Evolutionary conservation across 164 flowering plant species (phyloP).

Genomic region (Chimonanthus salicifolius): DNA sequence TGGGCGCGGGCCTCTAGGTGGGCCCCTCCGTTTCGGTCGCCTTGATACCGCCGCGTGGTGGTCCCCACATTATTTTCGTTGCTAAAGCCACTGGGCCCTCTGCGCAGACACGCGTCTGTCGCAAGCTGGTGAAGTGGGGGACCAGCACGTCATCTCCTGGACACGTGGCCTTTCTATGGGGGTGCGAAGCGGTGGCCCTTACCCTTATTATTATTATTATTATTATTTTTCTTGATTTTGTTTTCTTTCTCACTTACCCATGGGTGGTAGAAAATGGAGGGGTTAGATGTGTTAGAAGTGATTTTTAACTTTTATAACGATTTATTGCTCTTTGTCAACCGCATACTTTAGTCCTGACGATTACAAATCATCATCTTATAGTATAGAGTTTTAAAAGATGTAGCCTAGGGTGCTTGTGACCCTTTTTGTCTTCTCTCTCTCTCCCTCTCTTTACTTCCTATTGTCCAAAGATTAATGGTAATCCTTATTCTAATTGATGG

Average conservation of each 20-base stretch:
- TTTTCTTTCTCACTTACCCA: neutral
- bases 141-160: neutral
- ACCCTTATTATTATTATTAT: too few species aligned
- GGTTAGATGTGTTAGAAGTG: neutral
- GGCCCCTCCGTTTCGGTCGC: neutral
- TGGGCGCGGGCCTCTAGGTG: conserved; percentile 1
- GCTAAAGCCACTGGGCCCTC: neutral
- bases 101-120: neutral
- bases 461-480: too few species aligned
- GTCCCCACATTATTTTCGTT: neutral
- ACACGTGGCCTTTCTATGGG: neutral
- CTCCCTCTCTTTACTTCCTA: too few species aligned
- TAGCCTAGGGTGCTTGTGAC: too few species aligned
- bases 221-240: neutral
- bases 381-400: too few species aligned
- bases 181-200: too few species aligned
- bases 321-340: too few species aligned
- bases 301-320: neutral
- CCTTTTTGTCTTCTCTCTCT: too few species aligned
- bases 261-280: neutral
- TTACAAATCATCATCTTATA: too few species aligned
- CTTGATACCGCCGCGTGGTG: neutral
- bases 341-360: too few species aligned
- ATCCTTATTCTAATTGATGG: too few species aligned
- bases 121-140: neutral